Evolutionary conservation across 768 basidiomycete species (phyloP), one percentile per base, ranked within the genome.

Genomic region (Mycena rebaudengoi): DNA sequence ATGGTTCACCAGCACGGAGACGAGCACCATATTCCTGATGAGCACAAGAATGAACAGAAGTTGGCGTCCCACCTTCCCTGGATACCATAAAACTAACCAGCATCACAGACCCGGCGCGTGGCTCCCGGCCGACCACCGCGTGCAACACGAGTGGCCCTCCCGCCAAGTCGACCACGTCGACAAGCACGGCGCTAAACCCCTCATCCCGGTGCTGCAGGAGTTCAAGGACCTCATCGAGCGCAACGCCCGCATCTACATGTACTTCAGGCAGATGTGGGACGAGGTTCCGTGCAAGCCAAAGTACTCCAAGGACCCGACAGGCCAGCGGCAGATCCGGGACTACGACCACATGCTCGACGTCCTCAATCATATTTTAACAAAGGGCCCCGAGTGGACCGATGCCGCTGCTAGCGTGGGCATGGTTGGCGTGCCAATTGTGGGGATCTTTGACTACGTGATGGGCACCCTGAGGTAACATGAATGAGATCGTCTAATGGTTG

Each of bases 251-350:
- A 41, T 71, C 20, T 67, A 62, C 59, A 66, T 69, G 69, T 60
- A 59, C 30, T 73, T 75, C 60, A 64, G 68, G 26, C 66, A 67
- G 39, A 73, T 73, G 74, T 73, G 72, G 48, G 70, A 71, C 35
- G 35, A 37, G 35, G 35, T 20, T 50, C 35, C 35, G 35, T 18
- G 35, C 35, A 37, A 37, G 35, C 35, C 35, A 18, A 37, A 18
- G 35, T 37, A 37, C 35, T 10, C 35, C 18, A 37, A 37, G 35
- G 35, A 37, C 18, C 35, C 35, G 18, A 37, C 35, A 18, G 35
- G 35, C 35, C 10, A 37, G 10, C 35, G 10, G 35, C 35, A 37
- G 35, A 37, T 37, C 18, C 35, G 35, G 35, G 35, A 18, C 35
- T 37, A 37, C 35, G 10, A 10, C 35, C 35, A 37, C 35, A 37